These are phyloP conservation scores for Farysia itapuensis DNA, from an alignment of 1,284 basidiomycete genomes.

Conservation along the genomic window DNA sequence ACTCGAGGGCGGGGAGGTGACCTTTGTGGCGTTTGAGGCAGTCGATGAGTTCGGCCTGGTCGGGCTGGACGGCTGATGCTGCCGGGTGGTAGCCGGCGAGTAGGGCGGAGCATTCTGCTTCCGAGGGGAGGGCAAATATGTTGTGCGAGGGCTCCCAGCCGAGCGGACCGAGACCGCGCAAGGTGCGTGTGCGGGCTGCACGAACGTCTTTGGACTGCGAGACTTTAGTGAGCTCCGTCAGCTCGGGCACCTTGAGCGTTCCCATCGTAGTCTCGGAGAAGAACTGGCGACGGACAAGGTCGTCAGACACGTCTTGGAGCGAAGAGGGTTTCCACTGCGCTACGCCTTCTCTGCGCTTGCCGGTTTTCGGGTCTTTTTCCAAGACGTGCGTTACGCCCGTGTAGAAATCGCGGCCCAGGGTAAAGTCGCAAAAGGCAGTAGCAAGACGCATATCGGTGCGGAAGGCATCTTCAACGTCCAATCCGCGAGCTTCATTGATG, in stretches of 20 bases:
- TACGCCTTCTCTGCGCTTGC: constrained; percentile 46
- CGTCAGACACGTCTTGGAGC: constrained; percentile 47
- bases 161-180: constrained; percentile 46
- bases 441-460: constrained; percentile 55
- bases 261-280: constrained; percentile 31
- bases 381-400: constrained; percentile 52
- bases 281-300: constrained; percentile 38
- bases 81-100: constrained; percentile 51
- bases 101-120: constrained; percentile 54
- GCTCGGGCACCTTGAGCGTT: constrained; percentile 36
- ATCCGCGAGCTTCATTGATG: constrained; percentile 37
- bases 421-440: constrained; percentile 56
- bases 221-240: constrained; percentile 18
- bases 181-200: constrained; percentile 29
- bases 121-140: constrained; percentile 49
- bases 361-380: constrained; percentile 49
- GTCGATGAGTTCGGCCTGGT: constrained; percentile 35
- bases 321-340: constrained; percentile 43
- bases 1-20: constrained; percentile 33
- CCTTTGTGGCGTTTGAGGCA: constrained; percentile 36
- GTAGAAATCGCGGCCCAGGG: constrained; percentile 59
- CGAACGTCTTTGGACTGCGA: constrained; percentile 14
- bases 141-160: constrained; percentile 52
- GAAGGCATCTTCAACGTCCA: constrained; percentile 49
- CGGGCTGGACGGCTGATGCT: constrained; percentile 35